Base-by-base conservation (phyloP, 108 stramenopile genomes). In the Cyclotella sp. region DNA sequence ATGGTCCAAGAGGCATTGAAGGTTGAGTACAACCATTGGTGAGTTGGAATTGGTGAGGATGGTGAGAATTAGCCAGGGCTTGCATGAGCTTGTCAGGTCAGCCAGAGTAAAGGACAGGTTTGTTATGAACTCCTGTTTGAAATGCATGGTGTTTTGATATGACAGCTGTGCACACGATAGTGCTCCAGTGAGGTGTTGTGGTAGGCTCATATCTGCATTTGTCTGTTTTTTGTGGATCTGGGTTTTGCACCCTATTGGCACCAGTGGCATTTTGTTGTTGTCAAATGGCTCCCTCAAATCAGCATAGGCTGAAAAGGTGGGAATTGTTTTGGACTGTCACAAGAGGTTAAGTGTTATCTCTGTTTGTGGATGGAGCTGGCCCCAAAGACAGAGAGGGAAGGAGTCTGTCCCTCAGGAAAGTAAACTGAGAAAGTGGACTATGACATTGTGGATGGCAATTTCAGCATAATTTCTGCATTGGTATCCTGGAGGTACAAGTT, bases 371-470 rank as follows among this genome's bases (percentile, higher is more conserved):
- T 18, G 8, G 30, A 71, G 49, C 12, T 21, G 6, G 22, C 49
- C 70, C 70, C 70, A 71, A 8, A 51, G 21, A 40, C 22, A 26
- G 18, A 51, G n/a, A 51, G 70, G 54, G 8, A 15, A 71, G 16
- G 66, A 8, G 6, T 34, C 9, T 21, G 16, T n/a, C 16, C 54
- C 63, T 19, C 49, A 22, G 71, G 57, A 55, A 40, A 85, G 66
- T 41, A 52, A 60, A 14, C 80, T 65, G 44, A 85, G 65, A 63
- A 85, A 82, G 49, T 85, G 84, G 34, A 73, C 72, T 45, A 72
- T 71, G 52, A 77, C 81, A 18, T 79, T 85, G n/a, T 46, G 77
- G n/a, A 85, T 85, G 18, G 70, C 54, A 28, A 45, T 11, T 57
- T 70, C 21, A 22, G 70, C 70, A 12, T 52, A 12, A 28, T 73